Base-by-base conservation (phyloP, 257 asterid genomes). In the Catharanthus roseus region DNA sequence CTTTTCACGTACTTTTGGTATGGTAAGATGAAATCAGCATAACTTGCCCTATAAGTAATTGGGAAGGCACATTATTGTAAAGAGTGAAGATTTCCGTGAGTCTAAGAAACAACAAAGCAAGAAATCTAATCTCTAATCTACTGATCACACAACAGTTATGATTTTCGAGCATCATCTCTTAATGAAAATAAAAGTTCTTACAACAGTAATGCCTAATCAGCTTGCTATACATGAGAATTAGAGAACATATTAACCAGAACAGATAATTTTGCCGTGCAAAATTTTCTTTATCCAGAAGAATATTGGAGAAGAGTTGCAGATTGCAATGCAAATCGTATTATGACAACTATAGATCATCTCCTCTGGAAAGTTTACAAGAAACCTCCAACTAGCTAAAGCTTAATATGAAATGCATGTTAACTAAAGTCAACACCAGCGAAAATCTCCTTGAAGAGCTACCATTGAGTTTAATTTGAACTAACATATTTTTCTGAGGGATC, bases 11-110 rank as follows among this genome's bases (percentile, higher is more conserved):
- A 91, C 71, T 89, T 89, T 55, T 84, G 87, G 77, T 85, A 86
- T 57, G 99, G 95, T 67, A 95, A 78, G 38, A 95, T 66, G 45
- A 95, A 89, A 82, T 85, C 95, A 56, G 96, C 83, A 64, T 86
- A 91, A 67, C 88, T 90, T 31, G 92, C 96, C 89, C 97, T 93
- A 83, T 68, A 41, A 67, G 63, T 53, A 57, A 23, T 23, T n/a
- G 21, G 62, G 19, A 38, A 69, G 12, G n/a, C 34, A 45, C 31
- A 34, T 36, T 21, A 15, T 31, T 41, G 50, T 73, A 45, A 31
- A 42, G 45, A 7, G 21, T 28, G 62, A 42, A 67, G 36, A 29
- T 21, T 31, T 56, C 24, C 31, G 5, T 31, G 42, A 38, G 65
- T 60, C 23, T 26, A 57, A 31, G 39, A n/a, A 57, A 60, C 19